Conservation (phyloP, 2,329 filamentous ascomycete genomes). For the Microcyclospora tardicrescens region DNA sequence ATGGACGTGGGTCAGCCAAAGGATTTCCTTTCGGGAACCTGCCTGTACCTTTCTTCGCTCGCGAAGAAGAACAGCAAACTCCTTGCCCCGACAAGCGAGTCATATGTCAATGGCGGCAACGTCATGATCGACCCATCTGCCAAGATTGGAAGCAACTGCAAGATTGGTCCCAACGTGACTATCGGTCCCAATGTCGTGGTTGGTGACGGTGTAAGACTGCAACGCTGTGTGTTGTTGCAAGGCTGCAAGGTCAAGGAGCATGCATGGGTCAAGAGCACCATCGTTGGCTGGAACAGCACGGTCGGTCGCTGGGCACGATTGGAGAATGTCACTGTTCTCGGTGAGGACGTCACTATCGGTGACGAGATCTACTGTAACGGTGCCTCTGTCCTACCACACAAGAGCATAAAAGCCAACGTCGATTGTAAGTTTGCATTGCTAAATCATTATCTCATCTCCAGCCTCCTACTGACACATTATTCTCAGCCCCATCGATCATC, state of each 20-base stretch:
- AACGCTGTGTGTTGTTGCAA: slow-evolving; percentile 79
- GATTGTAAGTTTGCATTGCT: slow-evolving; percentile 46
- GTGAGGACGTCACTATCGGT: slow-evolving; percentile 93
- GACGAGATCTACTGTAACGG: slow-evolving; percentile 99
- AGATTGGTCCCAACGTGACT: slow-evolving; percentile 92
- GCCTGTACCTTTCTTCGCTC: slow-evolving; percentile 86
- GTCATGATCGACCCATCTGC: slow-evolving; percentile 88
- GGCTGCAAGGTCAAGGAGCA: slow-evolving; percentile 96
- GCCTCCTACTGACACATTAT: neutral
- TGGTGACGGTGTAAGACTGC: slow-evolving; percentile 84
- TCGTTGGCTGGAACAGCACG: slow-evolving; percentile 95
- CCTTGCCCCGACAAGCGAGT: slow-evolving; percentile 55
- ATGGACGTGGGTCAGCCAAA: slow-evolving; percentile 99
- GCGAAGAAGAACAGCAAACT: slow-evolving; percentile 81
- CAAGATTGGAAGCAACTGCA: slow-evolving; percentile 97
- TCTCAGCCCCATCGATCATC: slow-evolving; percentile 8
- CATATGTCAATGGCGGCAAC: slow-evolving; percentile 84
- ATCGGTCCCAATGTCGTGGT: slow-evolving; percentile 88
- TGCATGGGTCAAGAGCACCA: slow-evolving; percentile 97
- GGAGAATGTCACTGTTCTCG: slow-evolving; percentile 95
- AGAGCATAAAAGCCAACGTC: slow-evolving; percentile 97
- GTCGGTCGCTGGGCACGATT: slow-evolving; percentile 92
- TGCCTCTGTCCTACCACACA: slow-evolving; percentile 77
- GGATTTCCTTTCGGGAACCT: slow-evolving; percentile 93
- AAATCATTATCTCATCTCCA: neutral